A percentile compares a stretch with the other conserved stretches of the same genome.
phyloP scores from a whole-genome alignment of 768 basidiomycete species.

The Boletus subcaerulescens region DNA sequence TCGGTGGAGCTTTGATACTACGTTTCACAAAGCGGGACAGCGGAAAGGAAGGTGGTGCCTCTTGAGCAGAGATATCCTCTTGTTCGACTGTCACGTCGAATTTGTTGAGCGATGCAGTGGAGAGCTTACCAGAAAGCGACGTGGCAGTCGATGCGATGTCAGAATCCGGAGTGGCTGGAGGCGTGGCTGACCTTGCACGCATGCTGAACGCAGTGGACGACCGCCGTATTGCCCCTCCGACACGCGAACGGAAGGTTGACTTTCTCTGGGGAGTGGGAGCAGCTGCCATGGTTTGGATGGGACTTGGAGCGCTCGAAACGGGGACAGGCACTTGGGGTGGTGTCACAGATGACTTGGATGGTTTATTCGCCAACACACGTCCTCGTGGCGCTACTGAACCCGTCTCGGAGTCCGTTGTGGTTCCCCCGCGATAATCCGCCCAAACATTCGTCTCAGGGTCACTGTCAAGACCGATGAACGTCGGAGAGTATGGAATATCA shows the following conservation, averaged over 20 bases:
- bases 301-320: conserved; percentile 44
- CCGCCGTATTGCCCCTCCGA: conserved; percentile 59
- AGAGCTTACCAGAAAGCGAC: conserved; percentile 27
- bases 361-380: conserved; percentile 16
- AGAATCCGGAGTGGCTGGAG: conserved; percentile 25
- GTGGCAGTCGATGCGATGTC: conserved; percentile 33
- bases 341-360: conserved; percentile 25
- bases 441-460: conserved; percentile 27
- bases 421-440: conserved; percentile 18
- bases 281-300: conserved; percentile 55
- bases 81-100: conserved; percentile 49
- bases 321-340: conserved; percentile 23
- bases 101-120: conserved; percentile 30
- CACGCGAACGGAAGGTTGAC: conserved; percentile 51
- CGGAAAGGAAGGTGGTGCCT: conserved; percentile 3
- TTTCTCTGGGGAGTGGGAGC: conserved; percentile 28
- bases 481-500: conserved; percentile 25
- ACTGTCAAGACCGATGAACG: conserved; percentile 21
- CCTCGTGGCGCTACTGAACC: conserved; percentile 21
- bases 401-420: conserved; percentile 12
- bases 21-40: neutral
- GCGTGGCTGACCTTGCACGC: conserved; percentile 22
- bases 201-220: conserved; percentile 55
- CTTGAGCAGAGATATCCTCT: conserved; percentile 32
- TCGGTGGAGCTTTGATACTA: too few relatives aligned